Evolutionary conservation across 1,139 yeast genomes (phyloP).

Genomic region (Nakaseomyces delphensis): DNA sequence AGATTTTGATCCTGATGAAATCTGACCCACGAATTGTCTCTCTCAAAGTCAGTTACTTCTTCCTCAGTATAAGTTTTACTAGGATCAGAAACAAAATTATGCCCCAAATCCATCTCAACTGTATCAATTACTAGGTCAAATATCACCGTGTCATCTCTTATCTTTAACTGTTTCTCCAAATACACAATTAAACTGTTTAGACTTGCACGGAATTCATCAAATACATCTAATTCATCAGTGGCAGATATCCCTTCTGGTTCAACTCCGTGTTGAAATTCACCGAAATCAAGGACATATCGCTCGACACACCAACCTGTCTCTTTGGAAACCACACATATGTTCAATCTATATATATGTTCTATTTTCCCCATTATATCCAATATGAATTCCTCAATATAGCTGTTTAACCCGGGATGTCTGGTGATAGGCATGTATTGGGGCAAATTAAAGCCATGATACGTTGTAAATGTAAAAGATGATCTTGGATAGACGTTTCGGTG

Average conservation of each 20-base stretch:
- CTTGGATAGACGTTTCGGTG: slow-evolving; percentile 30
- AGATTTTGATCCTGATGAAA: slow-evolving; percentile 21
- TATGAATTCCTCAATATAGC: slow-evolving; percentile 28
- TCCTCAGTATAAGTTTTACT: slow-evolving; percentile 10
- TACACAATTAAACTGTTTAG: slow-evolving; percentile 23
- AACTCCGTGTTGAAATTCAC: slow-evolving; percentile 24
- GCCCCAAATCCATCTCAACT: slow-evolving; percentile 24
- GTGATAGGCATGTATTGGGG: slow-evolving; percentile 29
- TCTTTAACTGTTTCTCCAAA: slow-evolving; percentile 20
- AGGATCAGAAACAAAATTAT: slow-evolving; percentile 11
- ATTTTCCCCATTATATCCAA: slow-evolving; percentile 23
- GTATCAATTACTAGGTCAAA: slow-evolving; percentile 28
- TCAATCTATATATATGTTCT: slow-evolving; percentile 19
- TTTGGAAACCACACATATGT: slow-evolving; percentile 20
- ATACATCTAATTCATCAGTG: slow-evolving; percentile 21
- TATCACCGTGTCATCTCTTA: slow-evolving; percentile 23
- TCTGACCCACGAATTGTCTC: slow-evolving; percentile 28
- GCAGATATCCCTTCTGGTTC: slow-evolving; percentile 12
- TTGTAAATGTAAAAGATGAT: slow-evolving; percentile 27
- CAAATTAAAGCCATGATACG: slow-evolving; percentile 29
- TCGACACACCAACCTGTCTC: slow-evolving; percentile 22
- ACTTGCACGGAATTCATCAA: slow-evolving; percentile 28
- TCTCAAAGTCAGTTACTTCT: slow-evolving; percentile 19
- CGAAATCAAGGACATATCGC: slow-evolving; percentile 27
- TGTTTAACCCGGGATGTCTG: slow-evolving; percentile 25